A percentile compares a stretch with the other conserved stretches of the same genome.
Evolutionary conservation across 1,284 basidiomycete species (phyloP).

Genomic region (Takashimella koratensis): DNA sequence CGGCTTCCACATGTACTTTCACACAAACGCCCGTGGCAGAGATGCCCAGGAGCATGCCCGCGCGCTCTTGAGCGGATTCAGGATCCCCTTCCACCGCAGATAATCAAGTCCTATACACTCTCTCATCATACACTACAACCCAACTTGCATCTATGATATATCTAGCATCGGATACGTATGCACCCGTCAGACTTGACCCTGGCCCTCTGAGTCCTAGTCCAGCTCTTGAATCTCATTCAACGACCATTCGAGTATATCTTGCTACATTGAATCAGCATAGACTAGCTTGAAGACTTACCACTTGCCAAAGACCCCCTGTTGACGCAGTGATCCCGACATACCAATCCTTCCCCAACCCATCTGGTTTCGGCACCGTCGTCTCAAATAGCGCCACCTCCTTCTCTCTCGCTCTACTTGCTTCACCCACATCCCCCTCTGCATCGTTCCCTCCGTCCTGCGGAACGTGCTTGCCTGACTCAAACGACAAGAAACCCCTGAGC

Average conservation of each 20-base stretch:
- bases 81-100: slow-evolving; percentile 67
- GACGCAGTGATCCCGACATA: slow-evolving; percentile 30
- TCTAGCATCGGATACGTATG: neutral
- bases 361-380: slow-evolving; percentile 14
- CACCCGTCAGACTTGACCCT: neutral
- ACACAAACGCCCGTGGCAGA: slow-evolving; percentile 75
- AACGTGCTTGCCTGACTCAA: no score
- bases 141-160: neutral
- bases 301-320: slow-evolving; percentile 34
- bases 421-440: slow-evolving; percentile 5
- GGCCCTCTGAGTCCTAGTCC: neutral
- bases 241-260: slow-evolving; percentile 16
- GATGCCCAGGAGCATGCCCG: slow-evolving; percentile 83
- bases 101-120: slow-evolving; percentile 17
- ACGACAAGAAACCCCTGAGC: slow-evolving; percentile 17
- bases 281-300: slow-evolving; percentile 18
- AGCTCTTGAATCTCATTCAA: slow-evolving; percentile 1
- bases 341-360: slow-evolving; percentile 16
- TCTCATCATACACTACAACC: neutral
- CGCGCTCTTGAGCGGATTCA: slow-evolving; percentile 79
- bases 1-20: slow-evolving; percentile 88
- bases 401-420: neutral
- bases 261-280: slow-evolving; percentile 4
- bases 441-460: slow-evolving; percentile 8
- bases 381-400: slow-evolving; percentile 17